These are phyloP conservation scores for Crithidia mellificae DNA, from an alignment of 208 protist genomes.

Conservation along the genomic window DNA sequence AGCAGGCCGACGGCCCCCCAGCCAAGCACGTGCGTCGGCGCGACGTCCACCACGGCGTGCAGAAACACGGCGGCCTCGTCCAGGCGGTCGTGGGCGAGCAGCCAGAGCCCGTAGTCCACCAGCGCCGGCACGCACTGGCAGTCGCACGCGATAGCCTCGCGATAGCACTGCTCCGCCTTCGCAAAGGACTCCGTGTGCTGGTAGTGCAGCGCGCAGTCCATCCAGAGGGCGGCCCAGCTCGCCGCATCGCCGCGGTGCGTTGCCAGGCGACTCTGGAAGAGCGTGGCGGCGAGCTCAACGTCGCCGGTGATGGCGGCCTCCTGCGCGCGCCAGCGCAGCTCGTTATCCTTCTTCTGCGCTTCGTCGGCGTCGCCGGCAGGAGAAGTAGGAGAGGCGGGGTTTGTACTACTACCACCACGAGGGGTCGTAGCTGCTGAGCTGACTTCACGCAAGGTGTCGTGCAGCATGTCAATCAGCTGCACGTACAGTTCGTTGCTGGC, in stretches of 20 bases:
- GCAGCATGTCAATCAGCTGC: constrained; percentile 83
- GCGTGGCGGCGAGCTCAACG: constrained; percentile 55
- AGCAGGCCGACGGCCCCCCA: constrained; percentile 78
- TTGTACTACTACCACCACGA: no score
- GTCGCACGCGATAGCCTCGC: constrained; percentile 83
- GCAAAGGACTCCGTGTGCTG: constrained; percentile 65
- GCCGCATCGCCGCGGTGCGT: constrained; percentile 20
- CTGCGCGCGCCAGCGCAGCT: constrained; percentile 71
- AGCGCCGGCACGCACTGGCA: constrained; percentile 56
- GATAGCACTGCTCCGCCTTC: constrained; percentile 89
- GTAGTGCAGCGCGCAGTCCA: constrained; percentile 82
- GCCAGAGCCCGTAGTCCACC: constrained; percentile 79
- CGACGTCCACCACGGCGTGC: constrained; percentile 71
- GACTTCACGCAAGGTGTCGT: constrained; percentile 50
- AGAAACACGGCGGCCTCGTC: constrained; percentile 89
- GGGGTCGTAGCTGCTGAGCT: constrained; percentile 1
- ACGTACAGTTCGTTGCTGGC: constrained; percentile 91
- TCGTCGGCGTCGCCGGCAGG: constrained; percentile 1
- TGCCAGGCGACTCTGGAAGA: constrained; percentile 80
- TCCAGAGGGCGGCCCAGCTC: constrained; percentile 52
- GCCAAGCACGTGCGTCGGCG: constrained; percentile 43
- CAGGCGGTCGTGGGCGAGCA: constrained; percentile 74
- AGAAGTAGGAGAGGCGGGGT: no score
- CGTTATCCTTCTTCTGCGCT: not conserved
- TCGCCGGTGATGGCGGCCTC: constrained; percentile 83